phyloP scores from a whole-genome alignment of 2,329 filamentous ascomycete genomes.

The Aspergillus sergii region DNA sequence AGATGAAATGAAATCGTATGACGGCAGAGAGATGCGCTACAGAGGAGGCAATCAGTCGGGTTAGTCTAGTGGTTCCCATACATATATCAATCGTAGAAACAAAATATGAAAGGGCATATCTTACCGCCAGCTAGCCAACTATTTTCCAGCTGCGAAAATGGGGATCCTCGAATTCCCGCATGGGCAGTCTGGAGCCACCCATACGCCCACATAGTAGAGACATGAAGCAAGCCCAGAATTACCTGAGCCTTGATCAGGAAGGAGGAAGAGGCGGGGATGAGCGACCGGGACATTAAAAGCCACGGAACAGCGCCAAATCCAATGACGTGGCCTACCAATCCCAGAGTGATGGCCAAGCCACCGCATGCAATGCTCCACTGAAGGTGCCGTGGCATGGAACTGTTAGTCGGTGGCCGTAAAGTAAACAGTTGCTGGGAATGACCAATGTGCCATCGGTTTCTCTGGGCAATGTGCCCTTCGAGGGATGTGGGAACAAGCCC shows the following conservation, averaged over 20 bases:
- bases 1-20: constrained; percentile 1
- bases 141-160: background rate
- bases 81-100: background rate
- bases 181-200: background rate
- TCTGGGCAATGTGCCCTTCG: constrained; percentile 38
- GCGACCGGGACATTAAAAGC: background rate
- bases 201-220: background rate
- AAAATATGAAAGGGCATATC: background rate
- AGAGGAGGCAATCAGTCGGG: background rate
- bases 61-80: background rate
- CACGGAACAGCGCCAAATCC: background rate
- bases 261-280: background rate
- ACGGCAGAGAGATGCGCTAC: background rate
- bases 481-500: constrained; percentile 39
- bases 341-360: background rate
- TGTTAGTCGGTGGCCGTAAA: background rate
- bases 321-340: background rate
- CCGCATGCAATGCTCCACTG: background rate
- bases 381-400: background rate
- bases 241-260: background rate
- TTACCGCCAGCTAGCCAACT: constrained; percentile 3
- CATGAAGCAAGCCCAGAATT: background rate
- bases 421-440: background rate
- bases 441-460: constrained; percentile 34
- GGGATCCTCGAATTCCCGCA: background rate